Base-by-base conservation (phyloP, 495 filamentous ascomycete genomes). In the Aspergillus heteromorphus region DNA sequence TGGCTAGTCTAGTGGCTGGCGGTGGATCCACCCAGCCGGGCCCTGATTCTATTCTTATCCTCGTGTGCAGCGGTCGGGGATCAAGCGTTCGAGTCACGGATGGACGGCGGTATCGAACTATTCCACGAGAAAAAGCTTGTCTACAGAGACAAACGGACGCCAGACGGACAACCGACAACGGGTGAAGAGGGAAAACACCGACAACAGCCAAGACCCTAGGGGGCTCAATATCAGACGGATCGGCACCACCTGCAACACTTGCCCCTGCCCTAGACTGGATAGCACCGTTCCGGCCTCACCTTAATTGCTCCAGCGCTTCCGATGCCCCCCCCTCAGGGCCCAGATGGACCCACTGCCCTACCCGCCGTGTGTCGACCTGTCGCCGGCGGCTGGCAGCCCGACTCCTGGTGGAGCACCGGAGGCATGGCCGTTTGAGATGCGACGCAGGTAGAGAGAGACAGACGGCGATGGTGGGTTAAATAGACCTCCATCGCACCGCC, bases 221-320 rank as follows among this genome's bases (percentile, higher is more conserved):
- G 20, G 13, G 23, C 13, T 47, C 43, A 16, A 27, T 29, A 16
- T 16, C 21, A n/a, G 27, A 23, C 43, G 21, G 23, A 47, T 47
- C 43, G 43, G 43, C 43, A 23, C 21, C 43, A 47, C 43, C 43
- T 47, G 27, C 16, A 47, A 47, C 43, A 47, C 21, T 47, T 47
- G 23, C 43, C 43, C 43, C 43, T 47, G 43, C 43, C 43, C 23
- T 47, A 27, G n/a, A n/a, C n/a, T n/a, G n/a, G n/a, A n/a, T n/a
- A n/a, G 21, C 21, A n/a, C 43, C 23, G 43, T 29, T 47, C 14
- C 23, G 27, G 6, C 43, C 43, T 47, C 43, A 47, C 43, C 43
- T 47, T 47, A 47, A 47, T 47, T 47, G 43, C 43, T 47, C 9
- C 43, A 16, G 43, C 43, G 43, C 43, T 27, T 47, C 43, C 23